Percentiles rank a stretch among this genome's conserved stretches.
These are phyloP conservation scores for Sphaerulina vaccinii DNA, from an alignment of 2,329 filamentous ascomycete genomes.

Conservation along the genomic window DNA sequence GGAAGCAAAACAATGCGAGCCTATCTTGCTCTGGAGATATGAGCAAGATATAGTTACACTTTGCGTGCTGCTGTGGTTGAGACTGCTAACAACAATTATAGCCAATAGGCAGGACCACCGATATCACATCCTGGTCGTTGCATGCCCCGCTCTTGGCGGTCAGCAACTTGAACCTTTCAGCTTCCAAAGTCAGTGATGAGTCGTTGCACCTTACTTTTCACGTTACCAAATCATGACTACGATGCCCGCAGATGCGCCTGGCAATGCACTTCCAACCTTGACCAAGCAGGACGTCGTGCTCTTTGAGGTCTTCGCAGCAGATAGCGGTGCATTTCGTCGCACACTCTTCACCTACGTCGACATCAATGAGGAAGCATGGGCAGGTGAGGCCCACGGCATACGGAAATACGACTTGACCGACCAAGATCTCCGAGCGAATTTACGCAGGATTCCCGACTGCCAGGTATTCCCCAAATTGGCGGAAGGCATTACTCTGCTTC, in stretches of 20 bases:
- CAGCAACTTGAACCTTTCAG: not conserved
- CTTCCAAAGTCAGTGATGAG: too few species aligned
- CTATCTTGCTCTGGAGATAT: not conserved
- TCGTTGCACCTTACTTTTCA: not conserved
- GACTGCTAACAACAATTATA: too few species aligned
- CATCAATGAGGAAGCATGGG: slow-evolving; percentile 13
- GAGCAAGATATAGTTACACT: not conserved
- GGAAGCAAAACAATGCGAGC: not conserved
- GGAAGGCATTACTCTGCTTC: too few species aligned
- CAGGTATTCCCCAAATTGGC: slow-evolving; percentile 20
- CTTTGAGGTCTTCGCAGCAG: slow-evolving; percentile 15
- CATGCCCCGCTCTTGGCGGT: not conserved
- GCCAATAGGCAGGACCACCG: not conserved
- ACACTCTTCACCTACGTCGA: slow-evolving; percentile 18
- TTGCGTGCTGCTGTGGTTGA: not conserved
- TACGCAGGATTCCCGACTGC: slow-evolving; percentile 18
- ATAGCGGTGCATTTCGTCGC: slow-evolving; percentile 14
- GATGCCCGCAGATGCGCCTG: slow-evolving; percentile 2
- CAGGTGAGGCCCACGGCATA: slow-evolving; percentile 14
- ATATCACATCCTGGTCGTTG: not conserved
- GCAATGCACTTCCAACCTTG: not conserved
- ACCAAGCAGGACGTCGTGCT: slow-evolving; percentile 13
- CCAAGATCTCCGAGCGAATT: slow-evolving; percentile 12
- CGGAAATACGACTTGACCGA: slow-evolving; percentile 24
- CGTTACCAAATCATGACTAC: not conserved